Evolutionary conservation across 169 alveolate species (phyloP), one percentile per base, ranked within the genome.

Genomic region (Plasmodium yoelii): DNA sequence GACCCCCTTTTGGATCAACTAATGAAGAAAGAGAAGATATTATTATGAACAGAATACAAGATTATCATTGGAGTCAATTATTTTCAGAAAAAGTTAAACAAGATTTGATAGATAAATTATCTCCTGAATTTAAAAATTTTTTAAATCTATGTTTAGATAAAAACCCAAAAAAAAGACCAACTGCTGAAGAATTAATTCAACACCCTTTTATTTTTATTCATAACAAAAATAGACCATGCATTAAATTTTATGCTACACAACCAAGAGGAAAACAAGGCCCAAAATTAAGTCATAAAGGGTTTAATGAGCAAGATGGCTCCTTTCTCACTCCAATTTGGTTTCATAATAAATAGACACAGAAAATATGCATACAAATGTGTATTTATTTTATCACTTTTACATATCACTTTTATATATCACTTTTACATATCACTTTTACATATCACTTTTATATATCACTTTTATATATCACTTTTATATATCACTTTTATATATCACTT

Each of bases 1-100:
- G 73, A 44, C 92, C 96, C 1, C 96, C 96, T 28, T 94, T 94
- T 61, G 96, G 96, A 12, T 88, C 96, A 28, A 94, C 96, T 0
- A 86, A 92, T 39, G 93, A 92, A 63, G 96, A 94, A 46, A 64
- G 72, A 65, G 88, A 90, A 64, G 92, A 80, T 60, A 39, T 57
- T 2, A 93, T 94, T 44, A 87, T 94, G 73, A 71, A 87, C 61
- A 84, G 96, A 15, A 92, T 94, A 26, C 95, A 94, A 49, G 92
- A 71, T 26, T 59, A 87, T 84, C 80, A 74, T 34, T 94, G 96
- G 96, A 61, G 89, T 75, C 92, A 87, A 34, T 51, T 87, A 22
- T 70, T 74, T 61, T 84, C 87, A 49, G 91, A 70, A 84, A 63
- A 92, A 28, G 89, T 91, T 7, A 74, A 72, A 47, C 53, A 57